Evolutionary conservation across 371 early-diverging fungal species (phyloP), one percentile per base, ranked within the genome.

Genomic region (Phascolomyces articulosus): DNA sequence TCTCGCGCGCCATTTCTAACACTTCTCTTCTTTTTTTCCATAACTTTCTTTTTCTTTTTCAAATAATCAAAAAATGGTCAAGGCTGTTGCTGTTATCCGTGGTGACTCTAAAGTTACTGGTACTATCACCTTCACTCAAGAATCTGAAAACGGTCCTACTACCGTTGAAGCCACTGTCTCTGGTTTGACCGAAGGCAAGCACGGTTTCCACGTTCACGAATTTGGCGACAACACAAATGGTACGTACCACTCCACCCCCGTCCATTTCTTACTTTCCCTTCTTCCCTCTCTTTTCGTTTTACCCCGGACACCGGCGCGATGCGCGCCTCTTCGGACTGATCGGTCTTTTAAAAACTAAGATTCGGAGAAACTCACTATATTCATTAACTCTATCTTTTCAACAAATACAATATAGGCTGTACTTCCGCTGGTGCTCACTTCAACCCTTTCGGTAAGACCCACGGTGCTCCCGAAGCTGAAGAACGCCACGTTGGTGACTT

Each of bases 151-250:
- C 60, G 79, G 79, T 20, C 86, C 86, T 56, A 84, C 85, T 62
- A 63, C 71, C 60, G 82, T 96, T 77, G 77, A 84, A 34, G 89
- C 87, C 59, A 72, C 80, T 57, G 64, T 96, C 70, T 68, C 79
- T 55, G 92, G 91, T 55, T 84, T 96, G 67, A 77, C 75, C 23
- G 84, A 91, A n/a, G 95, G 95, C 67, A 82, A 87, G 68, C 95
- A 95, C 84, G 96, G 96, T 59, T 95, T 96, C 94, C 96, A 96
- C 78, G 80, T 96, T 63, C 96, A 96, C 78, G 85, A 83, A 72
- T 90, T 87, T 63, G 92, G 91, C 68, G 93, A 93, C 78, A 91
- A 91, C 83, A 92, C 92, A 78, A 90, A 91, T 75, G 93, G 83
- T 79, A 74, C 58, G 70, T 54, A 34, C n/a, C 58, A 51, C 51